These are phyloP conservation scores for Penicillium sp. DNA, from an alignment of 2,329 filamentous ascomycete species.

Conservation along the genomic window DNA sequence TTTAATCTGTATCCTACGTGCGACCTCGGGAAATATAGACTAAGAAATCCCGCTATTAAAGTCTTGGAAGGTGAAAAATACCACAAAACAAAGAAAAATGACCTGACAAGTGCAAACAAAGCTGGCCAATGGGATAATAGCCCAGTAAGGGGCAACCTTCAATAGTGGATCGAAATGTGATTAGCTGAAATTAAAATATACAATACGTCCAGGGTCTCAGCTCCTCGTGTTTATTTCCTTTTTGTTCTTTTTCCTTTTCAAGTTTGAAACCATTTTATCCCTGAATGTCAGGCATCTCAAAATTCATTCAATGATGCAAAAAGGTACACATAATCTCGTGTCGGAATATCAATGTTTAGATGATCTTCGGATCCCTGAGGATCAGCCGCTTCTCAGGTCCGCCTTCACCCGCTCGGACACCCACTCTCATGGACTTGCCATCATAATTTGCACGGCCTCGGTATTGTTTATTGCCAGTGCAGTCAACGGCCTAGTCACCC, in stretches of 20 bases:
- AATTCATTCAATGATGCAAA: background rate
- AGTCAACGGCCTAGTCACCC: background rate
- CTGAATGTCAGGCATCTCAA: background rate
- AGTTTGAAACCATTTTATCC: background rate
- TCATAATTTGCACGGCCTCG: constrained; percentile 1
- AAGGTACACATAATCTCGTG: background rate
- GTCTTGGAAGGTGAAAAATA: too few relatives aligned
- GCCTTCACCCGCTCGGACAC: background rate
- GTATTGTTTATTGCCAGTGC: background rate
- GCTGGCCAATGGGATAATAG: too few relatives aligned
- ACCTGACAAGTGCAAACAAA: too few relatives aligned
- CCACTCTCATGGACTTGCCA: background rate
- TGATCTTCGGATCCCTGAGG: background rate
- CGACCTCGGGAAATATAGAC: too few relatives aligned
- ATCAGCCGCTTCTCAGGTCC: constrained; percentile 6
- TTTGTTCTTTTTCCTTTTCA: background rate
- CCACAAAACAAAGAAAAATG: too few relatives aligned
- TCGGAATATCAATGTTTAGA: background rate
- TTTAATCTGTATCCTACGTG: too few relatives aligned
- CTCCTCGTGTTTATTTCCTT: background rate
- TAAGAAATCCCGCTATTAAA: too few relatives aligned
- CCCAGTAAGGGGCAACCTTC: too few relatives aligned
- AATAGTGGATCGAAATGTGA: too few relatives aligned
- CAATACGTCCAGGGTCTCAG: background rate
- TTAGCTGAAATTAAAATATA: background rate